Conservation (phyloP, 306 rosid species). For the Dalbergia oliveri region DNA sequence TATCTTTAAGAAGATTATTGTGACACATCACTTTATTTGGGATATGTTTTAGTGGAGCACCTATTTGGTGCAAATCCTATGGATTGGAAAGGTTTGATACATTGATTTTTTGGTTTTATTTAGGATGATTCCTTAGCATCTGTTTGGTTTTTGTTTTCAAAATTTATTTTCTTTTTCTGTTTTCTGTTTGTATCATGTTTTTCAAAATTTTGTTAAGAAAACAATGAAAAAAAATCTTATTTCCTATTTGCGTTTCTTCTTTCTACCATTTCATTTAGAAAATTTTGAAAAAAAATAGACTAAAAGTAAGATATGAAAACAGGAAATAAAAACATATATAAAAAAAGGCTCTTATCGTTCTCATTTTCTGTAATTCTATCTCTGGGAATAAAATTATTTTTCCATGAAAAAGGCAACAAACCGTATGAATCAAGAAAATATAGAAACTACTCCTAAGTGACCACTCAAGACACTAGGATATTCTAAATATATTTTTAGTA, state of each 20-base stretch:
- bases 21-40: background rate
- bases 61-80: background rate
- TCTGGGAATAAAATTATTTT: background rate
- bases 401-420: background rate
- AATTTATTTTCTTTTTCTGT: too few species aligned
- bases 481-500: background rate
- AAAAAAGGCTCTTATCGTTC: background rate
- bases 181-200: too few species aligned
- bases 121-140: background rate
- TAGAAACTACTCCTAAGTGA: background rate
- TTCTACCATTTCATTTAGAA: too few species aligned
- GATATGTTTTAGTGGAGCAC: background rate
- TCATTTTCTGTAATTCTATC: background rate
- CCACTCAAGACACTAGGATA: background rate
- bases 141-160: too few species aligned
- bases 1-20: background rate
- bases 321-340: too few species aligned
- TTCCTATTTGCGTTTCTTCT: too few species aligned
- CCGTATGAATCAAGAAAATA: background rate
- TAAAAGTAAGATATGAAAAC: too few species aligned
- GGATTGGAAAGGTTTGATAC: background rate
- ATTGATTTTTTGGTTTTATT: too few species aligned
- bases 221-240: too few species aligned
- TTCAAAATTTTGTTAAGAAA: too few species aligned
- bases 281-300: too few species aligned